Evolutionary conservation across 1,284 basidiomycete species (phyloP).

Genomic region (Cryptococcus jaspeensis): DNA sequence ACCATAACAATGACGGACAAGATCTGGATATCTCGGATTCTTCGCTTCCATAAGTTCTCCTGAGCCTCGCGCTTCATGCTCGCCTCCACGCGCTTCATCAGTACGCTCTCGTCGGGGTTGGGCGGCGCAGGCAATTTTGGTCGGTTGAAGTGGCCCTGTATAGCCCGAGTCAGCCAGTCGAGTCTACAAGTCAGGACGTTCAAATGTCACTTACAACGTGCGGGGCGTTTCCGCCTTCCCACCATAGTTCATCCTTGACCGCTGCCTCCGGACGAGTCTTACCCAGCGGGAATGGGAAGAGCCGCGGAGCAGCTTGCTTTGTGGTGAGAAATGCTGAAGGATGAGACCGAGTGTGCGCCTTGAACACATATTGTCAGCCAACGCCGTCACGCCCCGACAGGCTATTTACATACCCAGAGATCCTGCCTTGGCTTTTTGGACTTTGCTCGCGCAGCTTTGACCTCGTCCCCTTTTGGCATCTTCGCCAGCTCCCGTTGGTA

Average conservation of each 20-base stretch:
- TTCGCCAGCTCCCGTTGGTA: slow-evolving; percentile 30
- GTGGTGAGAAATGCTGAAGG: slow-evolving; percentile 43
- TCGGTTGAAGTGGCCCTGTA: slow-evolving; percentile 41
- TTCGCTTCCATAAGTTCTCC: slow-evolving; percentile 35
- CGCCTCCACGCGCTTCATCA: slow-evolving; percentile 28
- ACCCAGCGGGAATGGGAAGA: slow-evolving; percentile 43
- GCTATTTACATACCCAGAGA: slow-evolving; percentile 27
- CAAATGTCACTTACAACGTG: slow-evolving; percentile 44
- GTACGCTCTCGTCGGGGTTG: slow-evolving; percentile 16
- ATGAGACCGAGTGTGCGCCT: slow-evolving; percentile 39
- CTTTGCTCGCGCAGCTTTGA: slow-evolving; percentile 7
- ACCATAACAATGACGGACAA: slow-evolving; percentile 32
- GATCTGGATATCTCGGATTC: slow-evolving; percentile 31
- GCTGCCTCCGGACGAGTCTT: slow-evolving; percentile 34
- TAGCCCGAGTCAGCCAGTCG: background rate
- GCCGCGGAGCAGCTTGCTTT: slow-evolving; percentile 27
- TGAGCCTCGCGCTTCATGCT: slow-evolving; percentile 31
- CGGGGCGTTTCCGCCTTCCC: slow-evolving; percentile 44
- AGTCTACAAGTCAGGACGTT: too few relatives aligned
- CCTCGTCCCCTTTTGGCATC: slow-evolving; percentile 19
- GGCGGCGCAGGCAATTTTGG: slow-evolving; percentile 24
- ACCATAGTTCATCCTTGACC: slow-evolving; percentile 41
- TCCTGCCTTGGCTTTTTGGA: slow-evolving; percentile 22
- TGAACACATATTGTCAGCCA: background rate
- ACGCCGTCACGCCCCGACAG: background rate